Conservation (phyloP, 192 early-diverging fungal genomes). For the Backusella liffmaniae region DNA sequence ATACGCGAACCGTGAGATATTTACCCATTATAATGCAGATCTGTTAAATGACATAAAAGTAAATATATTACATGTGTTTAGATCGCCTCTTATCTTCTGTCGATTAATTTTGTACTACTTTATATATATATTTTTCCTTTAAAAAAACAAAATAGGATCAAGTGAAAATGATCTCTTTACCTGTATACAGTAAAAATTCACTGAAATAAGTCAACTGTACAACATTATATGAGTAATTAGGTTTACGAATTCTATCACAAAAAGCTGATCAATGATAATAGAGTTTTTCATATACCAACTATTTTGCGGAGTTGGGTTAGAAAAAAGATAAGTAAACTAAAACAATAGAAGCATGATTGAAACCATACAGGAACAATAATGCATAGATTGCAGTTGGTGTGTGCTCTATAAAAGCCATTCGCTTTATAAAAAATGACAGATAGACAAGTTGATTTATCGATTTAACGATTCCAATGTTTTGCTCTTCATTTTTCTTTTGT, state of each 20-base stretch:
- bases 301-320: background rate
- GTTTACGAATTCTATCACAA: background rate
- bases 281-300: background rate
- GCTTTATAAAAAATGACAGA: no score
- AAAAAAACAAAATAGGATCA: conserved; percentile 1
- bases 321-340: background rate
- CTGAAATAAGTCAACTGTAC: background rate
- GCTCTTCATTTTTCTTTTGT: background rate
- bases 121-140: no score
- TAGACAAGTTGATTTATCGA: no score
- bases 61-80: background rate
- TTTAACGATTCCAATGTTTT: no score
- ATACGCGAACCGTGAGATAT: background rate
- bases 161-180: background rate
- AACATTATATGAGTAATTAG: conserved; percentile 8
- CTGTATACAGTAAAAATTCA: background rate
- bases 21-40: background rate
- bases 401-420: no score
- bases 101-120: background rate
- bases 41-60: background rate
- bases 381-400: no score
- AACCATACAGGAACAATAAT: background rate
- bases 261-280: background rate
- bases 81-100: background rate
- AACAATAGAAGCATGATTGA: background rate